Evolutionary conservation across 2,329 filamentous ascomycete species (phyloP), one percentile per base, ranked within the genome.

Genomic region (Tolypocladium endophyticum): DNA sequence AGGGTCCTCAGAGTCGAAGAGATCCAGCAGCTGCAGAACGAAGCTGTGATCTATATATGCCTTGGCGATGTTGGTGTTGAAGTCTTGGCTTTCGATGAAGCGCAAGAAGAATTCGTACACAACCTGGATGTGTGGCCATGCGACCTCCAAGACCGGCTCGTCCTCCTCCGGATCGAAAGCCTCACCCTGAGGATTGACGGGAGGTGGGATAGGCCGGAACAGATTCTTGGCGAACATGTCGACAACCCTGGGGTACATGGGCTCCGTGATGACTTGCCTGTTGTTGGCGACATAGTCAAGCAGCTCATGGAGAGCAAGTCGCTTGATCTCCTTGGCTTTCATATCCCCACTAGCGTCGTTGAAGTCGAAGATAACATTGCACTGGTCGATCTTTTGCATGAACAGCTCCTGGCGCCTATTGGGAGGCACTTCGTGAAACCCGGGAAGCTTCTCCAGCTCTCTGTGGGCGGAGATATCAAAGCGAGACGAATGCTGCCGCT

Each of bases 251-350:
- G 94, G 94, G 70, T 99, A 99, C 94, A 99, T 99, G 59, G 92
- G 91, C 73, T 99, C 94, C 3, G 92, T 97, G 69, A 99, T 99
- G 71, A 99, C 94, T 70, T 96, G 93, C 67, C 94, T 86, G 73
- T 99, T 99, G 76, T 97, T 97, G 68, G 94, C 93, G 60, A 99
- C 94, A 72, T 99, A 99, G 74, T 99, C 94, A 64, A 99, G 83
- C 63, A 99, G 81, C 74, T 99, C 94, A 72, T 99, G 94, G 53
- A 99, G 82, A 50, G 94, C 94, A 66, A 99, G 79, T 70, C 94
- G 86, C 81, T 99, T 99, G 81, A 99, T 97, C 77, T 99, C 94
- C 79, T 99, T 99, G 55, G 93, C 96, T 76, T 99, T 99, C 92
- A 99, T 97, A 72, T 99, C 94, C 66, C 88, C 92, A 65, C 90